Evolutionary conservation across 140 eudicot genomes (phyloP).

Genomic region (Senecio squalidus): DNA sequence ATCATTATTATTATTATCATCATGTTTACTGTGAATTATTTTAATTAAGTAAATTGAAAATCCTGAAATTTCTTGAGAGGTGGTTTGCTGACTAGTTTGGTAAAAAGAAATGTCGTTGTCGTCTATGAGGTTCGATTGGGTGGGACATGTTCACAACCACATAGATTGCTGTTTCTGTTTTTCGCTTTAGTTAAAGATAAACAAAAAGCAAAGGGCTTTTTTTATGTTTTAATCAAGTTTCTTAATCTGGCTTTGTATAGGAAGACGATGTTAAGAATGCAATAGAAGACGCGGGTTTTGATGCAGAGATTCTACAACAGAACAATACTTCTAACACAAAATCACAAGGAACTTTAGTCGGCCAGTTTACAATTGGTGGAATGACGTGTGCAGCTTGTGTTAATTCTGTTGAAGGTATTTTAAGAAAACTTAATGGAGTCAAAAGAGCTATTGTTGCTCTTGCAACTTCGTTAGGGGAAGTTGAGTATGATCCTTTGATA

Average conservation of each 20-base stretch:
- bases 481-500: slow-evolving; percentile 72
- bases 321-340: slow-evolving; percentile 32
- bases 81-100: too few species aligned
- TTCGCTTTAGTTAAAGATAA: too few species aligned
- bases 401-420: slow-evolving; percentile 89
- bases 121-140: background rate
- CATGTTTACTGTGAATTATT: too few species aligned
- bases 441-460: slow-evolving; percentile 70
- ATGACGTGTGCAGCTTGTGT: slow-evolving; percentile 99
- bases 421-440: slow-evolving; percentile 82
- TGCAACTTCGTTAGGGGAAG: slow-evolving; percentile 97
- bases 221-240: too few species aligned
- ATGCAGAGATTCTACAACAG: slow-evolving; percentile 78
- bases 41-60: background rate
- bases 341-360: slow-evolving; percentile 46
- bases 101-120: background rate
- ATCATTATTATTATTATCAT: too few species aligned
- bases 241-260: slow-evolving; percentile 30
- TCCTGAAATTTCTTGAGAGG: too few species aligned
- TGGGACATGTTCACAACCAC: background rate
- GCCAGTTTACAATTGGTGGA: slow-evolving; percentile 95
- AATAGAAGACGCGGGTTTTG: slow-evolving; percentile 98
- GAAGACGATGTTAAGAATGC: slow-evolving; percentile 88
- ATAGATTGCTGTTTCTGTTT: too few species aligned
- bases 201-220: too few species aligned